Percentiles rank a stretch among this genome's conserved stretches.
These are phyloP conservation scores for Mucuna pruriens DNA, from an alignment of 306 rosid species.

Conservation along the genomic window DNA sequence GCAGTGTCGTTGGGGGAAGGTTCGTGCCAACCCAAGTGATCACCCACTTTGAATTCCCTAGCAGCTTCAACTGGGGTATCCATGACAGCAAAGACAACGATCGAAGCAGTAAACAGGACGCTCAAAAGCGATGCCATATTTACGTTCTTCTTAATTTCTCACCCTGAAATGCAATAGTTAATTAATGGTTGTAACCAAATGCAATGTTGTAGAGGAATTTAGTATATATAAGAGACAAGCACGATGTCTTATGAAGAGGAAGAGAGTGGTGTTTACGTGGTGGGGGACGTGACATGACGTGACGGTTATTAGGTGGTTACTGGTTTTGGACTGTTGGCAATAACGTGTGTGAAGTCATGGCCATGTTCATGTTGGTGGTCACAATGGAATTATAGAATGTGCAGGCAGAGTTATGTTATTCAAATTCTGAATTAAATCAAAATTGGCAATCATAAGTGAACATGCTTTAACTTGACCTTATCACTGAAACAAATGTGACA, in stretches of 20 bases:
- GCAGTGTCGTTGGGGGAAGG: slow-evolving; percentile 44
- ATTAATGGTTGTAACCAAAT: not conserved
- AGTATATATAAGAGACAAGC: too few species aligned
- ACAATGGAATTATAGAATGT: not conserved
- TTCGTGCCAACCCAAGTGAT: slow-evolving; percentile 61
- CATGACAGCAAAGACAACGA: slow-evolving; percentile 29
- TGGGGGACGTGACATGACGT: not conserved
- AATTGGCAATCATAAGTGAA: not conserved
- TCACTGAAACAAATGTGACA: not conserved
- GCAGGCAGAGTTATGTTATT: not conserved
- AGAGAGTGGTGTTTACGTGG: slow-evolving; percentile 3
- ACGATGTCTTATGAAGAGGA: too few species aligned
- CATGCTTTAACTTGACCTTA: not conserved
- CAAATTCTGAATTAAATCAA: not conserved
- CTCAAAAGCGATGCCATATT: slow-evolving; percentile 39
- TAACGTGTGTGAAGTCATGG: slow-evolving; percentile 14
- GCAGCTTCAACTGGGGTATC: slow-evolving; percentile 34
- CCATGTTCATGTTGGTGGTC: not conserved
- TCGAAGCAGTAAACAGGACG: not conserved
- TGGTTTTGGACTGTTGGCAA: not conserved
- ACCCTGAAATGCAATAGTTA: not conserved
- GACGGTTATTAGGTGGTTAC: slow-evolving; percentile 12
- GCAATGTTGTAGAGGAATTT: not conserved
- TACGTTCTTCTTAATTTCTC: not conserved
- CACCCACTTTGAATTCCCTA: slow-evolving; percentile 65